These are phyloP conservation scores for Leccinum subtestaceum DNA, from an alignment of 768 basidiomycete species.

Conservation along the genomic window DNA sequence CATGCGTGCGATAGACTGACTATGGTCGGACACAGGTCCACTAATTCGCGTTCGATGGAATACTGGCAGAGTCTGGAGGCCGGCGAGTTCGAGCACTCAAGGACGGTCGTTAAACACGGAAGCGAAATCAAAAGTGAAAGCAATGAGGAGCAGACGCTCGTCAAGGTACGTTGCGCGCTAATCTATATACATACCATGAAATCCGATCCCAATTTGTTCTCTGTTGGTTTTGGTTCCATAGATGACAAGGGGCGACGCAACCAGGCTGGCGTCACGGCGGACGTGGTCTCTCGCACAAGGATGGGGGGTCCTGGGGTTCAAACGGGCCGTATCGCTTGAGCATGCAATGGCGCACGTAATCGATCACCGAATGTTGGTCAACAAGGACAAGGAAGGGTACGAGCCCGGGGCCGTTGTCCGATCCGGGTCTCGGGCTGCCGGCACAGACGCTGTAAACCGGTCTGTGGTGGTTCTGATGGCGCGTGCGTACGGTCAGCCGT, in stretches of 20 bases:
- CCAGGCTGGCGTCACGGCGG: not conserved
- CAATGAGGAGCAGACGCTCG: not conserved
- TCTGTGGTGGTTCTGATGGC: constrained; percentile 8
- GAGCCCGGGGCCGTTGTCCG: constrained; percentile 3
- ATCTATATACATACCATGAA: not conserved
- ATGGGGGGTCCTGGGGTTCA: constrained; percentile 1
- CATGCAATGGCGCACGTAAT: constrained; percentile 2
- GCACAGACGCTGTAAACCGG: not conserved
- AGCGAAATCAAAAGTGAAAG: not conserved
- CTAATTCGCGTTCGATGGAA: not conserved
- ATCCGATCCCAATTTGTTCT: not conserved
- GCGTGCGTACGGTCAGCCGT: not conserved
- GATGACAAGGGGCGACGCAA: not conserved
- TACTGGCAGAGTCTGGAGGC: not conserved
- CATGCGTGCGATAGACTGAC: not conserved
- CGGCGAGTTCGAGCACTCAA: not conserved
- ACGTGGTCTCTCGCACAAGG: not conserved
- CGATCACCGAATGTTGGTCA: not conserved
- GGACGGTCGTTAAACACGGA: not conserved
- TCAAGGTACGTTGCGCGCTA: constrained; percentile 7
- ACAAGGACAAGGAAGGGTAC: not conserved
- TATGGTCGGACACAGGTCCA: not conserved
- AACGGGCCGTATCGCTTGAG: not conserved
- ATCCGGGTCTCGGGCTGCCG: not conserved
- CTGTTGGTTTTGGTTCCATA: not conserved